Percentiles rank a stretch among this genome's conserved stretches.
phyloP scores from a whole-genome alignment of 2,329 filamentous ascomycete genomes.

The Calonectria honghensis region DNA sequence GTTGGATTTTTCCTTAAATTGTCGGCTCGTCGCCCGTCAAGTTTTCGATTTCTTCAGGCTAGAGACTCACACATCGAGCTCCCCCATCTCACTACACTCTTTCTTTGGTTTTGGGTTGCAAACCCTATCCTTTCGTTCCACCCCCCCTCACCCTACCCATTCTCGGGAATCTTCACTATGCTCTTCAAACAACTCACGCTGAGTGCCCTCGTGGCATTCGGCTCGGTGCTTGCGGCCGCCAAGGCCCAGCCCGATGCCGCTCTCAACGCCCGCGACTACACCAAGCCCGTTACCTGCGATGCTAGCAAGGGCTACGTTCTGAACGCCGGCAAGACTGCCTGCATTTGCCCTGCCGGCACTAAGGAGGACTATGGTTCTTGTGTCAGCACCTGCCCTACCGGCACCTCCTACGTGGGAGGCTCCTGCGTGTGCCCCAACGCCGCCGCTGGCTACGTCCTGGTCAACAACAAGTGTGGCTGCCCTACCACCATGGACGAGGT shows the following conservation, averaged over 20 bases:
- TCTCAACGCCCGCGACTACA: neutral
- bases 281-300: neutral
- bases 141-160: neutral
- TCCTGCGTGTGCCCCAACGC: neutral
- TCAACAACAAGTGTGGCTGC: neutral
- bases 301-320: slow-evolving; percentile 17
- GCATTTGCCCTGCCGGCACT: slow-evolving; percentile 10
- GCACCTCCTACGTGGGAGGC: neutral
- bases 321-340: neutral
- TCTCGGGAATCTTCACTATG: neutral
- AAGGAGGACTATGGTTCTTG: neutral
- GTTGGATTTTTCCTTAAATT: slow-evolving; percentile 3
- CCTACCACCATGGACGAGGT: neutral
- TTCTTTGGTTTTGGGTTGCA: slow-evolving; percentile 7
- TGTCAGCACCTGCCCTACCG: neutral
- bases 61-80: slow-evolving; percentile 16
- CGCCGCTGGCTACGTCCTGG: neutral
- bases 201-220: slow-evolving; percentile 25
- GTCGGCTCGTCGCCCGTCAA: slow-evolving; percentile 2
- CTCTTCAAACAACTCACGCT: slow-evolving; percentile 9
- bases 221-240: slow-evolving; percentile 19
- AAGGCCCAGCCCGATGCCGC: slow-evolving; percentile 10
- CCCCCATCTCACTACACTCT: slow-evolving; percentile 4
- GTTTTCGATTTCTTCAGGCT: neutral
- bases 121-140: slow-evolving; percentile 21